Base-by-base conservation (phyloP, 163 green algal species). In the Chlamydomonas reinhardtii region DNA sequence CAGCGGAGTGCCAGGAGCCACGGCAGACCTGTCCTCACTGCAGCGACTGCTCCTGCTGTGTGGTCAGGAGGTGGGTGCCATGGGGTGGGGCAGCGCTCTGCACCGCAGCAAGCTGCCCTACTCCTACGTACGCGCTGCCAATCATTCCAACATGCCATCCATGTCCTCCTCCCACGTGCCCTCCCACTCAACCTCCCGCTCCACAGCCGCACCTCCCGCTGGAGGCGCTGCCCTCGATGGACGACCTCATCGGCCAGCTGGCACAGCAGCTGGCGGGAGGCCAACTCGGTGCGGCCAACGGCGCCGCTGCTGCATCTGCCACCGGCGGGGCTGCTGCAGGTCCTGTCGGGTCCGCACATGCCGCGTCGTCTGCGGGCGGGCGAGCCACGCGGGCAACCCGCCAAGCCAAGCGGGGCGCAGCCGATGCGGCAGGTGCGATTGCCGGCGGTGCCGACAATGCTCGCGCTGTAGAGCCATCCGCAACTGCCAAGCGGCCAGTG, bases 41-140 rank as follows among this genome's bases (percentile, higher is more conserved):
- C 83, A 95, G 86, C 90, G 91, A 64, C 91, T 97, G 76, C 77
- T 97, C 39, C 27, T 70, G 32, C 84, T 95, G 48, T 97, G 94
- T 62, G 93, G 90, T 0, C 95, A 97, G 79, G 61, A 95, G 64
- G 79, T 85, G 19, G 19, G 65, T 69, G 66, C 43, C 43, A 17
- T 25, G n/a, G n/a, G n/a, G n/a, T n/a, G n/a, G n/a, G n/a, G n/a
- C n/a, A n/a, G n/a, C n/a, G n/a, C n/a, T n/a, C n/a, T n/a, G n/a
- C n/a, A n/a, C n/a, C n/a, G n/a, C n/a, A n/a, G n/a, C n/a, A n/a
- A n/a, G n/a, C n/a, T n/a, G n/a, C n/a, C n/a, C n/a, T n/a, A n/a
- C n/a, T n/a, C n/a, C n/a, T n/a, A n/a, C n/a, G n/a, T n/a, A n/a
- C n/a, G n/a, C n/a, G n/a, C n/a, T n/a, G n/a, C n/a, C n/a, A n/a